Evolutionary conservation across 495 filamentous ascomycete genomes (phyloP).

Genomic region (Hyaloscypha variabilis): DNA sequence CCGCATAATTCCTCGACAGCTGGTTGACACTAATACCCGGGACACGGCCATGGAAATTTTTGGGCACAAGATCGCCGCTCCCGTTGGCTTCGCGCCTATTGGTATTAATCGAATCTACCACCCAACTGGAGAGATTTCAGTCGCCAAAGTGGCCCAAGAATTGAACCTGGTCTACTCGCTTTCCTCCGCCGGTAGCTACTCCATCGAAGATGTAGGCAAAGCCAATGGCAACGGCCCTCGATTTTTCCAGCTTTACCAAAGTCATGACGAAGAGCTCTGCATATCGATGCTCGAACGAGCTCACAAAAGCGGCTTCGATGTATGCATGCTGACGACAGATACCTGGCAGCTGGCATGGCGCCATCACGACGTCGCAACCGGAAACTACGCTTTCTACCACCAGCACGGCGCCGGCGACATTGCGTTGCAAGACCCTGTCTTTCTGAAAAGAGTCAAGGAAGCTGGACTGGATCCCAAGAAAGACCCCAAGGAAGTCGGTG

Average conservation of each 20-base stretch:
- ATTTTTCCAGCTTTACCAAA: slow-evolving; percentile 70
- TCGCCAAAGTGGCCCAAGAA: slow-evolving; percentile 60
- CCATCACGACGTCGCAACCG: slow-evolving; percentile 57
- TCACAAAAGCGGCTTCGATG: slow-evolving; percentile 56
- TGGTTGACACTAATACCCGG: slow-evolving; percentile 62
- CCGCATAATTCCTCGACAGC: slow-evolving; percentile 62
- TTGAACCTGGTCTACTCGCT: slow-evolving; percentile 60
- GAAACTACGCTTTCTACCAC: slow-evolving; percentile 66
- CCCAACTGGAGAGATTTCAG: slow-evolving; percentile 55
- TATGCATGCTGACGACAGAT: slow-evolving; percentile 63
- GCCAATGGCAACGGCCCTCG: slow-evolving; percentile 56
- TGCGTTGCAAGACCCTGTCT: slow-evolving; percentile 12
- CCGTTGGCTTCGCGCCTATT: slow-evolving; percentile 67
- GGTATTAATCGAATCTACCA: slow-evolving; percentile 71
- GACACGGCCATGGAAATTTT: slow-evolving; percentile 64
- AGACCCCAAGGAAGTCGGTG: slow-evolving; percentile 51
- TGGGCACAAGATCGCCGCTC: slow-evolving; percentile 59
- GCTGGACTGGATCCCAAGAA: slow-evolving; percentile 69
- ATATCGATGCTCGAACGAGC: slow-evolving; percentile 58
- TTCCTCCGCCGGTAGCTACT: slow-evolving; percentile 57
- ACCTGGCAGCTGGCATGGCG: slow-evolving; percentile 70
- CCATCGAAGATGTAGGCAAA: slow-evolving; percentile 60
- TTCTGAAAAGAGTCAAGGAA: slow-evolving; percentile 51
- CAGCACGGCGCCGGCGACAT: slow-evolving; percentile 57
- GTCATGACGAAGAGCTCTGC: slow-evolving; percentile 62